Evolutionary conservation across 2,329 filamentous ascomycete species (phyloP).

Genomic region (Phialocephala subalpina): DNA sequence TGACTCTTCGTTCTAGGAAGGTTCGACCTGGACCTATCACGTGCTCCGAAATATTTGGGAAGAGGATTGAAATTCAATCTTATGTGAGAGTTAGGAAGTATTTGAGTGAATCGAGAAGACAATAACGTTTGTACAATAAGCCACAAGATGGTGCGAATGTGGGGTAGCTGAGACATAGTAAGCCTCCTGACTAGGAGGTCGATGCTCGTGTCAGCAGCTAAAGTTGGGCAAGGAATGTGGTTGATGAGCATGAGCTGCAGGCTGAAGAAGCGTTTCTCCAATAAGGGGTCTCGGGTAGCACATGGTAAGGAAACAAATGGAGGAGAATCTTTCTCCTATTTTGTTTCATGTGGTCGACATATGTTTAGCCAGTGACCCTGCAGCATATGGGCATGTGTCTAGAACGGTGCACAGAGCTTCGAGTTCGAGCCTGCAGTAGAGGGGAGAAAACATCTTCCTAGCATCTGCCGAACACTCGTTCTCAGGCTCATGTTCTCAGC

Average conservation of each 20-base stretch:
- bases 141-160: background rate
- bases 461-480: background rate
- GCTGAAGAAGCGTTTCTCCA: conserved; percentile 7
- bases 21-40: background rate
- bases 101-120: background rate
- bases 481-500: background rate
- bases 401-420: conserved; percentile 8
- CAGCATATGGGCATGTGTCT: conserved; percentile 8
- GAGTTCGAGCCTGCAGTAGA: background rate
- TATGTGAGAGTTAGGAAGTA: background rate
- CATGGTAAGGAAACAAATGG: background rate
- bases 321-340: background rate
- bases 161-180: background rate
- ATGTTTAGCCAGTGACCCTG: conserved; percentile 5
- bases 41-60: background rate
- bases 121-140: background rate
- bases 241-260: background rate
- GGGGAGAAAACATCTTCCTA: background rate
- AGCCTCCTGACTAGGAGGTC: background rate
- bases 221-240: background rate
- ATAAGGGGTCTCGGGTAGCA: background rate
- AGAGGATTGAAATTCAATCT: background rate
- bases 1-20: background rate
- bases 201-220: background rate
- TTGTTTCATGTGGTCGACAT: conserved; percentile 4